A percentile compares a stretch with the other conserved stretches of the same genome.
Conservation (phyloP, 1,284 basidiomycete genomes). For the Boletus semigastroideus region DNA sequence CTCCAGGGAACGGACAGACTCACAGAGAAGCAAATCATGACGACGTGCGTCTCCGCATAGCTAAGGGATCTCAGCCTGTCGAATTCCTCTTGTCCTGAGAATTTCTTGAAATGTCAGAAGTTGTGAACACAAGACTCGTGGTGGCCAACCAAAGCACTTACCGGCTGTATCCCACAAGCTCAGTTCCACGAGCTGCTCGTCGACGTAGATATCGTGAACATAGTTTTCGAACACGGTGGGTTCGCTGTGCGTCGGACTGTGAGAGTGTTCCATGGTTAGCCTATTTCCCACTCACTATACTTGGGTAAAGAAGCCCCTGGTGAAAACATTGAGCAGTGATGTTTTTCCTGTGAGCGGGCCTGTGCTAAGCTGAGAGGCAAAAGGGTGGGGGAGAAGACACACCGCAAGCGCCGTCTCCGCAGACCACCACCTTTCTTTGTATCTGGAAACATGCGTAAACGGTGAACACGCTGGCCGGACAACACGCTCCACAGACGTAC, state of each 20-base stretch:
- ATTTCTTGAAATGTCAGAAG: slow-evolving; percentile 32
- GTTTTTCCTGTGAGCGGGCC: slow-evolving; percentile 60
- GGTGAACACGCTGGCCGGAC: slow-evolving; percentile 18
- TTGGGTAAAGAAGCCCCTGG: slow-evolving; percentile 84
- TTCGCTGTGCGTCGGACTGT: slow-evolving; percentile 53
- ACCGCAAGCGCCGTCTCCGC: slow-evolving; percentile 94
- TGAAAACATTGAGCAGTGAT: slow-evolving; percentile 82
- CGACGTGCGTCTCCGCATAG: slow-evolving; percentile 93
- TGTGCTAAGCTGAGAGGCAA: slow-evolving; percentile 21
- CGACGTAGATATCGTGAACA: slow-evolving; percentile 81
- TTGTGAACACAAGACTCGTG: slow-evolving; percentile 11
- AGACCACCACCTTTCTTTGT: slow-evolving; percentile 75
- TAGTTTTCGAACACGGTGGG: slow-evolving; percentile 95
- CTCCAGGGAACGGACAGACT: slow-evolving; percentile 23
- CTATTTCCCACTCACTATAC: slow-evolving; percentile 64
- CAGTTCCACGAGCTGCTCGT: slow-evolving; percentile 83
- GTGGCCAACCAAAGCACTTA: slow-evolving; percentile 37
- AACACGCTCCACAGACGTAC: slow-evolving; percentile 34
- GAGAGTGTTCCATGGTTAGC: background rate
- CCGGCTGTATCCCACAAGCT: slow-evolving; percentile 97
- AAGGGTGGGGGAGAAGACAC: slow-evolving; percentile 19
- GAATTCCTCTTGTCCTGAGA: slow-evolving; percentile 91
- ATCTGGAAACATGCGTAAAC: slow-evolving; percentile 38
- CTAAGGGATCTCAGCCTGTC: slow-evolving; percentile 87
- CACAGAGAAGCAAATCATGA: slow-evolving; percentile 94